These are phyloP conservation scores for Colletotrichum aenigma DNA, from an alignment of 2,329 filamentous ascomycete species.

Conservation along the genomic window DNA sequence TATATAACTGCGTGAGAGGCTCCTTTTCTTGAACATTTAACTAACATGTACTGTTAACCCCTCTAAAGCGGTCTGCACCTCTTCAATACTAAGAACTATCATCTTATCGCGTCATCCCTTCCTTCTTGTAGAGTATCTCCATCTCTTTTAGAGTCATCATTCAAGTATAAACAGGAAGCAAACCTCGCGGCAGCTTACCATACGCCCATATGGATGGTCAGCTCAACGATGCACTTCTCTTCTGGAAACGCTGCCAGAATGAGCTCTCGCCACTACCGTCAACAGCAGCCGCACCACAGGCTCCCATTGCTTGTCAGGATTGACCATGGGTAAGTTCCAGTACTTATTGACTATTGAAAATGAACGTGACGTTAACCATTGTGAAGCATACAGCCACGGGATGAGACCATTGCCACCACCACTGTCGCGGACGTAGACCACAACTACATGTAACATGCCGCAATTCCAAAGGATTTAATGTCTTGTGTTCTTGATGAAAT, in stretches of 20 bases:
- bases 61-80: no score
- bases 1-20: no score
- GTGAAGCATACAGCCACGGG: neutral
- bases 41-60: no score
- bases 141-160: neutral
- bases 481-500: accelerated
- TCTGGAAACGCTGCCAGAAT: neutral
- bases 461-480: neutral
- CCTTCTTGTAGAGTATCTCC: neutral
- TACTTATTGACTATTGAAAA: no score
- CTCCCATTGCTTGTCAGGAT: neutral
- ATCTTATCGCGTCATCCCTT: no score
- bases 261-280: neutral
- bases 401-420: neutral
- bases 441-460: neutral
- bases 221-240: neutral
- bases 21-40: no score
- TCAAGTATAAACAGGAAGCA: neutral
- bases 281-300: neutral
- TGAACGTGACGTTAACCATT: neutral
- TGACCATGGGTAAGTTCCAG: neutral
- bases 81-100: no score
- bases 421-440: neutral
- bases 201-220: neutral
- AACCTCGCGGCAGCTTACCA: neutral